Percentiles rank a stretch among this genome's conserved stretches.
Evolutionary conservation across 192 early-diverging fungal species (phyloP).

Genomic region (Lobosporangium transversale): DNA sequence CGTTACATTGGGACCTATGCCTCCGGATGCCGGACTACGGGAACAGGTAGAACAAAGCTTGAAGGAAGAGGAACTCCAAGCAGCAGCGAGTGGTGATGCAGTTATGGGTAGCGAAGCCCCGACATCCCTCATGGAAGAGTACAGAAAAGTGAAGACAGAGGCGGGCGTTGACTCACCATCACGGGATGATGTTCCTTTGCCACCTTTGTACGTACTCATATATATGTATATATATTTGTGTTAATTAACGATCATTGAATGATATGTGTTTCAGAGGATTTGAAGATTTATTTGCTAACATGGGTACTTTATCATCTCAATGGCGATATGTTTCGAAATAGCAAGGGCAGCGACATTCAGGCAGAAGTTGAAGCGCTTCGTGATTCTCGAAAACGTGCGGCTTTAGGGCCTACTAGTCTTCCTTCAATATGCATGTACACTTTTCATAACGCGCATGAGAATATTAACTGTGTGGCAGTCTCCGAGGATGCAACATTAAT

Average conservation of each 20-base stretch:
- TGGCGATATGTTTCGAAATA: no score
- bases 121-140: conserved; percentile 61
- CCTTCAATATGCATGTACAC: conserved; percentile 96
- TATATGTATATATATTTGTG: no score
- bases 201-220: conserved; percentile 67
- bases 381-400: conserved; percentile 79
- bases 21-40: conserved; percentile 75
- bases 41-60: conserved; percentile 85
- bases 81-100: conserved; percentile 13
- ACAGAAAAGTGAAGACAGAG: conserved; percentile 72
- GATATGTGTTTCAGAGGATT: no score
- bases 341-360: conserved; percentile 82
- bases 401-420: conserved; percentile 70
- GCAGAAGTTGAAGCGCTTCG: conserved; percentile 81
- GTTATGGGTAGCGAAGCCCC: conserved; percentile 41
- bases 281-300: no score
- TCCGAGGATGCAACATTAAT: conserved; percentile 85
- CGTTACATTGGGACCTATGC: conserved; percentile 77
- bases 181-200: conserved; percentile 72
- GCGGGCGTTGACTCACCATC: conserved; percentile 65
- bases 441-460: conserved; percentile 92
- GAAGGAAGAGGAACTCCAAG: conserved; percentile 68
- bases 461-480: conserved; percentile 85
- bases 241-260: no score
- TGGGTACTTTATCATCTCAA: no score